Base-by-base conservation (phyloP, 2,329 filamentous ascomycete species). In the Botrytis fabae region DNA sequence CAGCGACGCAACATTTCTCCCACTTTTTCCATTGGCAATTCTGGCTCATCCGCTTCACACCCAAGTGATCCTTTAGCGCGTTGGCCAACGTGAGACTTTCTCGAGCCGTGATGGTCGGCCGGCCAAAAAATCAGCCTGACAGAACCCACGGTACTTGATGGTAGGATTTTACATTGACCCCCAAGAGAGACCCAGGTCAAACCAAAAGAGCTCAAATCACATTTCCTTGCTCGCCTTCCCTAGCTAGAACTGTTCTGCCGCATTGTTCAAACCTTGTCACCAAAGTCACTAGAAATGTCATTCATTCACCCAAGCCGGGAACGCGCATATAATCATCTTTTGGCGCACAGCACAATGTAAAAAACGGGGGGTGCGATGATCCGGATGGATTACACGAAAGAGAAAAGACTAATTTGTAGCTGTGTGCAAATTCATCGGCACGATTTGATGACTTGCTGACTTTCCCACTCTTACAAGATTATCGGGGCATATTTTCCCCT, bases 371-470 rank as follows among this genome's bases (percentile, higher is more conserved):
- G 65, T 71, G 66, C 61, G n/a, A 59, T 54, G 70, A 69, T 74
- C 75, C 75, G 76, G 76, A 66, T 75, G 74, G 48, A 73, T 76
- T 70, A 69, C 65, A 61, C 73, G 70, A 75, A 73, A 73, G 71
- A 40, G 60, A 62, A 73, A 73, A 65, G 16, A 73, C 32, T 32
- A 42, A 69, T 28, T n/a, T 54, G 48, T 54, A 28, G 48, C 25
- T 28, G 70, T 73, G 74, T 76, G 61, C 70, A 64, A 61, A 62
- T 63, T 16, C 40, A 48, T 68, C 62, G 70, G 62, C 38, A 59
- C 38, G 70, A 63, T 63, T 51, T 51, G 25, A 72, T 69, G 68
- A 73, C 57, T 74, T 74, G 76, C 74, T 71, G 75, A 71, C 73
- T 74, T 73, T 69, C 48, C 42, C 69, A 46, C 68, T 71, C 73